Evolutionary conservation across 179 eudicot genomes (phyloP), one percentile per base, ranked within the genome.

Genomic region (Heliamphora pulchella): DNA sequence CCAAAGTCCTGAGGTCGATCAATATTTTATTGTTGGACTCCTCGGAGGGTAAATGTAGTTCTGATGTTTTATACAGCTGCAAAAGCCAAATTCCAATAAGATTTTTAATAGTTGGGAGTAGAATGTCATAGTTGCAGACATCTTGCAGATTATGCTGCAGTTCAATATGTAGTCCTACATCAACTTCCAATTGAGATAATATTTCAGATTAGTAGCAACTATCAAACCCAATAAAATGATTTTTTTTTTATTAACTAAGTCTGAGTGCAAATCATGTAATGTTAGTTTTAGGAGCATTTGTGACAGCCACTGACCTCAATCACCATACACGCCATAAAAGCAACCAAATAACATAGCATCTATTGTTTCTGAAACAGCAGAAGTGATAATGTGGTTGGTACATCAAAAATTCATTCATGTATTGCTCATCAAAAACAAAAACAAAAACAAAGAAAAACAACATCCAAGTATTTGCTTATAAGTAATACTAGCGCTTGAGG

Each of bases 251-350:
- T 31, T 31, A 31, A 31, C 39, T 31, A 31, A 31, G 39, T 31
- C 39, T 31, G 39, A 31, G 39, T 31, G 39, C 39, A 31, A 31
- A 31, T 48, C 47, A 65, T 77, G 79, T 22, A 48, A 46, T 48
- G 22, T 53, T 47, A 64, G 13, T 11, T 20, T 18, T 18, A 53
- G 5, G 7, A 48, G 53, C 48, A 66, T 31, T 11, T 66, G 51
- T 66, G 51, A 64, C 18, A 63, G 59, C 53, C 50, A 61, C 44
- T 31, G 63, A 31, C 14, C 44, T 8, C 46, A 81, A 86, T 15
- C 47, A 78, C 74, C 50, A 66, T 8, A 39, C 61, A 18, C n/a
- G 11, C 53, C n/a, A 20, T 20, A 50, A 73, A 51, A 53, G 39
- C n/a, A 63, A 62, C 44, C 6, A 77, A 77, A 22, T 63, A 14